These are phyloP conservation scores for Moesziomyces antarcticus DNA, from an alignment of 1,284 basidiomycete genomes.

Conservation along the genomic window DNA sequence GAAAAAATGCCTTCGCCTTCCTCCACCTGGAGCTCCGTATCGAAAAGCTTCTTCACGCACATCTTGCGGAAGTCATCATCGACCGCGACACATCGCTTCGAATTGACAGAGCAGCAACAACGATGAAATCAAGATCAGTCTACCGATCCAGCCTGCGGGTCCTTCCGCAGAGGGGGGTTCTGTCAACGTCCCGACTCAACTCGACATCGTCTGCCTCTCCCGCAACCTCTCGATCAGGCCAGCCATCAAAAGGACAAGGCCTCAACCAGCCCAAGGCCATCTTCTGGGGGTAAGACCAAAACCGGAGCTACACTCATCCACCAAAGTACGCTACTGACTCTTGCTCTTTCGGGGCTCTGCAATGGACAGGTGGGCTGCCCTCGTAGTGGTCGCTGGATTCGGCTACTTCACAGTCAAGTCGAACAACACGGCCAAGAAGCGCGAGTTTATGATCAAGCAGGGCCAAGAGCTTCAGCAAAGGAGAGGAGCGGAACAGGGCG, in stretches of 20 bases:
- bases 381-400: conserved; percentile 41
- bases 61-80: too few species aligned
- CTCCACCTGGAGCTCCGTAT: too few species aligned
- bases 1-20: neutral
- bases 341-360: neutral
- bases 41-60: too few species aligned
- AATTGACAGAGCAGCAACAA: neutral
- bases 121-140: neutral
- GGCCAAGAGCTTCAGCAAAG: conserved; percentile 25
- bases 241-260: conserved; percentile 21
- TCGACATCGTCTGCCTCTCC: conserved; percentile 6
- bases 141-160: neutral
- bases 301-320: too few species aligned
- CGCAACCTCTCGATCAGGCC: neutral
- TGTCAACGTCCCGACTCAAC: neutral
- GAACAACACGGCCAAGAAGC: conserved; percentile 50
- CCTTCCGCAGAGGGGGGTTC: neutral
- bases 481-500: conserved; percentile 1
- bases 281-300: conserved; percentile 33
- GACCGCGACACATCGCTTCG: too few species aligned
- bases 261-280: conserved; percentile 43
- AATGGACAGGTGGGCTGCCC: conserved; percentile 31
- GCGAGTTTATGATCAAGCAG: conserved; percentile 46
- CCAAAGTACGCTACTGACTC: neutral
- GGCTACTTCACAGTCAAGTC: conserved; percentile 50